A percentile compares a stretch with the other conserved stretches of the same genome.
Evolutionary conservation across 257 asterid genomes (phyloP).

Genomic region (Asclepias syriaca): DNA sequence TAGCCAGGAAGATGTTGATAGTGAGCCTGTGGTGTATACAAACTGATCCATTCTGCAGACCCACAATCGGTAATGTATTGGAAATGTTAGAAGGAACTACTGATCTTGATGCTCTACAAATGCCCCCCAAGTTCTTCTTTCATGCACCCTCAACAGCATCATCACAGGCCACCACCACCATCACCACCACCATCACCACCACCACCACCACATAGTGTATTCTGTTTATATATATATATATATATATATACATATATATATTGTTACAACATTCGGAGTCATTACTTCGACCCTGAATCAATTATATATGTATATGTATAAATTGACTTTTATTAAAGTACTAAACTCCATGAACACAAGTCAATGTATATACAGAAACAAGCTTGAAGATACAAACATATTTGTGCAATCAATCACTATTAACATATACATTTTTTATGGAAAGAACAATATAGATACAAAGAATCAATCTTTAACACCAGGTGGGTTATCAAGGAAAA

Average conservation of each 20-base stretch:
- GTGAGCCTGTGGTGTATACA: constrained; percentile 52
- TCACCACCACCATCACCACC: no score
- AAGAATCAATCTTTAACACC: not conserved
- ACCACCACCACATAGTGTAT: not conserved
- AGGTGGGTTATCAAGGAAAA: constrained; percentile 2
- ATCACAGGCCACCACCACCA: not conserved
- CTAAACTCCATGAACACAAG: no score
- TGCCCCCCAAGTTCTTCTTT: constrained; percentile 32
- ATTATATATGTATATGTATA: no score
- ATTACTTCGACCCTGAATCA: no score
- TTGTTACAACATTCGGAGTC: no score
- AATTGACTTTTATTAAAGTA: no score
- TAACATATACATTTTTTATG: not conserved
- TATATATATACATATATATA: no score
- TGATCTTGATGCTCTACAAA: constrained; percentile 14
- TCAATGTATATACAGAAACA: not conserved
- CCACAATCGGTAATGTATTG: constrained; percentile 32
- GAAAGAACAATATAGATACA: not conserved
- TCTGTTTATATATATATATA: no score
- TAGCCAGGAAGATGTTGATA: constrained; percentile 28
- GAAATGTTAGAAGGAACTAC: constrained; percentile 36
- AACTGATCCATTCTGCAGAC: constrained; percentile 24
- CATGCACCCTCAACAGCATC: constrained; percentile 16
- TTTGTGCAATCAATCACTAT: not conserved
- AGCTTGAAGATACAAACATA: not conserved